A percentile compares a stretch with the other conserved stretches of the same genome.
phyloP scores from a whole-genome alignment of 495 filamentous ascomycete species.

The Aspergillus mulundensis region DNA sequence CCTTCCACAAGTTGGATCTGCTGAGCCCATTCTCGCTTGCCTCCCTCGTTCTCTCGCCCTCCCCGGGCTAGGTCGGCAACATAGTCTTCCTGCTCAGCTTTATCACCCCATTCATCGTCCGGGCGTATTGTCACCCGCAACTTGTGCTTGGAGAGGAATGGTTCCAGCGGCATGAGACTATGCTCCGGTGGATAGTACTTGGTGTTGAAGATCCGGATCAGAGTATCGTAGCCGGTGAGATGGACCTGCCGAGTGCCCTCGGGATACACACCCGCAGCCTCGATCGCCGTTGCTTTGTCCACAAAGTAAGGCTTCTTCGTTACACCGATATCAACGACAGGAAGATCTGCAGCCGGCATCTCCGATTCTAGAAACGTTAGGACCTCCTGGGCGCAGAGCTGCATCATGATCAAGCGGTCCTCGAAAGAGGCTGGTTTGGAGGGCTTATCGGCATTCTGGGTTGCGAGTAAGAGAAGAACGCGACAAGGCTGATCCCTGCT shows the following conservation, averaged over 20 bases:
- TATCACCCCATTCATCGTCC: slow-evolving; percentile 60
- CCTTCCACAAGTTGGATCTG: slow-evolving; percentile 69
- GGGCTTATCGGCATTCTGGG: slow-evolving; percentile 92
- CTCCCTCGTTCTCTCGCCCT: slow-evolving; percentile 53
- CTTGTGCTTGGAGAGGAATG: slow-evolving; percentile 65
- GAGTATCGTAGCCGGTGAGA: slow-evolving; percentile 82
- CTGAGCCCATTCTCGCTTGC: slow-evolving; percentile 60
- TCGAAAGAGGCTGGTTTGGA: slow-evolving; percentile 77
- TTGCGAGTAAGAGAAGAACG: slow-evolving; percentile 76
- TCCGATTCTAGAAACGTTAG: slow-evolving; percentile 26
- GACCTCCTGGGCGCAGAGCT: slow-evolving; percentile 67
- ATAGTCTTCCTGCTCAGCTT: slow-evolving; percentile 56
- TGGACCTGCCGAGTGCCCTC: slow-evolving; percentile 59
- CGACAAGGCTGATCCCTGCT: slow-evolving; percentile 38
- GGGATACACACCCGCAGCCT: slow-evolving; percentile 48
- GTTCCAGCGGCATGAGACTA: slow-evolving; percentile 53
- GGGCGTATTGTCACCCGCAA: slow-evolving; percentile 71
- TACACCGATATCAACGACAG: slow-evolving; percentile 70
- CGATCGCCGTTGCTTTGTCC: slow-evolving; percentile 74
- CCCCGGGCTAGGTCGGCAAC: slow-evolving; percentile 49
- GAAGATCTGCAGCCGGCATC: slow-evolving; percentile 8
- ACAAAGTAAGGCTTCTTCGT: slow-evolving; percentile 80
- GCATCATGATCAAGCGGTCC: slow-evolving; percentile 84
- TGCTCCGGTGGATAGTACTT: slow-evolving; percentile 73
- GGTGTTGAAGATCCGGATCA: slow-evolving; percentile 74